phyloP scores from a whole-genome alignment of 345 rosid genomes.

The Lagerstroemia speciosa region DNA sequence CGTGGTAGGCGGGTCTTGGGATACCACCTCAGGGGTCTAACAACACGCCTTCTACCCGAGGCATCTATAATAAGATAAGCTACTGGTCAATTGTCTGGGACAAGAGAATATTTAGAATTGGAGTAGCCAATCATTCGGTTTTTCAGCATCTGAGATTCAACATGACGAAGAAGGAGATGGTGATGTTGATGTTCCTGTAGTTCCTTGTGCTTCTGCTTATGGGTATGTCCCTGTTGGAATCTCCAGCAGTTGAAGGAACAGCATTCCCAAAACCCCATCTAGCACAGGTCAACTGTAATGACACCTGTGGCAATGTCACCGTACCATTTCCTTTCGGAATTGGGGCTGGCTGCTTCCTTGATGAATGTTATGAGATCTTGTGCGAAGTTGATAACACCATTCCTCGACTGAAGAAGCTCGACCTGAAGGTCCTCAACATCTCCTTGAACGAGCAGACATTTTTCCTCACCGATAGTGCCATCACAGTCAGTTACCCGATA shows the following conservation, averaged over 20 bases:
- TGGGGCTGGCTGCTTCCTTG: conserved; percentile 1
- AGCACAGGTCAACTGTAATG: background rate
- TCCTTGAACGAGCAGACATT: background rate
- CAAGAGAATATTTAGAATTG: too few species aligned
- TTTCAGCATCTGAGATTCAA: background rate
- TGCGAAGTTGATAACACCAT: background rate
- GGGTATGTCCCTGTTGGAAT: background rate
- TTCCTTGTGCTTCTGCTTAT: background rate
- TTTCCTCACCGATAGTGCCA: background rate
- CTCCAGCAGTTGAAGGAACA: background rate
- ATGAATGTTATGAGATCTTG: conserved; percentile 6
- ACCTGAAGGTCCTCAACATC: background rate
- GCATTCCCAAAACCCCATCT: background rate
- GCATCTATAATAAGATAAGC: background rate
- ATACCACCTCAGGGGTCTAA: too few species aligned
- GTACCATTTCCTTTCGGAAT: conserved; percentile 6
- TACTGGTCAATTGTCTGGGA: background rate
- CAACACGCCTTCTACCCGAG: background rate
- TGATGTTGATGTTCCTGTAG: background rate
- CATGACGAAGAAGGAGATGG: background rate
- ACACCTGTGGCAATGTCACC: background rate
- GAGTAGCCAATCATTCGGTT: background rate
- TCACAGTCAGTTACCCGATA: background rate
- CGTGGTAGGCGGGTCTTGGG: too few species aligned
- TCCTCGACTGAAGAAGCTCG: conserved; percentile 2